Evolutionary conservation across 371 early-diverging fungal species (phyloP).

Genomic region (Mortierella sp.): DNA sequence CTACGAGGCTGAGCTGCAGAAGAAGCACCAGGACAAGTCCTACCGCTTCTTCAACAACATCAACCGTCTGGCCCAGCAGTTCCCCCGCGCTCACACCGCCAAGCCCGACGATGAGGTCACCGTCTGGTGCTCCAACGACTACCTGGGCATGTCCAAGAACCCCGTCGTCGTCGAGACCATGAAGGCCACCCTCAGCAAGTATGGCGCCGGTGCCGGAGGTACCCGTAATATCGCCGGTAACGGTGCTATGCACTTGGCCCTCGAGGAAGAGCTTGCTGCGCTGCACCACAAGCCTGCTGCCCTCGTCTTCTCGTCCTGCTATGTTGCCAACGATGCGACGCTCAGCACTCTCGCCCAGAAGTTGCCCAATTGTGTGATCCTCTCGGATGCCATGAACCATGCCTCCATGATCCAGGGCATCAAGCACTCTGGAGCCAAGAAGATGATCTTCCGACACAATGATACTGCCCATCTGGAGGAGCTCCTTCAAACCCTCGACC

Average conservation of each 20-base stretch:
- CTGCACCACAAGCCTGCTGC: conserved; percentile 94
- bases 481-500: conserved; percentile 82
- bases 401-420: conserved; percentile 99
- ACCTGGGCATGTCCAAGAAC: conserved; percentile 94
- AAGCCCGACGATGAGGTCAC: conserved; percentile 88
- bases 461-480: conserved; percentile 92
- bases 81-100: conserved; percentile 94
- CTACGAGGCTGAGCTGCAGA: conserved; percentile 86
- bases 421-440: conserved; percentile 89
- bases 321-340: conserved; percentile 98
- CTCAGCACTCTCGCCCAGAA: conserved; percentile 91
- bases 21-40: conserved; percentile 96
- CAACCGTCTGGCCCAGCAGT: conserved; percentile 94
- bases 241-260: conserved; percentile 92
- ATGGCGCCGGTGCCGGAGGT: conserved; percentile 99
- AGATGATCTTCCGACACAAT: conserved; percentile 96
- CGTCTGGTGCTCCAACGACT: conserved; percentile 99
- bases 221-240: conserved; percentile 99
- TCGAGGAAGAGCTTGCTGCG: conserved; percentile 92
- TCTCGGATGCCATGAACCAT: conserved; percentile 95
- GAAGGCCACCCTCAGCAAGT: conserved; percentile 93
- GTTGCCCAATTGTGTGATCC: conserved; percentile 94
- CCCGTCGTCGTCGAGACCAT: conserved; percentile 89
- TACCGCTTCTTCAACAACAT: conserved; percentile 99
- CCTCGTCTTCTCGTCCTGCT: conserved; percentile 98